A percentile compares a stretch with the other conserved stretches of the same genome.
These are phyloP conservation scores for Wakefieldia striispora DNA, from an alignment of 768 basidiomycete species.

Conservation along the genomic window DNA sequence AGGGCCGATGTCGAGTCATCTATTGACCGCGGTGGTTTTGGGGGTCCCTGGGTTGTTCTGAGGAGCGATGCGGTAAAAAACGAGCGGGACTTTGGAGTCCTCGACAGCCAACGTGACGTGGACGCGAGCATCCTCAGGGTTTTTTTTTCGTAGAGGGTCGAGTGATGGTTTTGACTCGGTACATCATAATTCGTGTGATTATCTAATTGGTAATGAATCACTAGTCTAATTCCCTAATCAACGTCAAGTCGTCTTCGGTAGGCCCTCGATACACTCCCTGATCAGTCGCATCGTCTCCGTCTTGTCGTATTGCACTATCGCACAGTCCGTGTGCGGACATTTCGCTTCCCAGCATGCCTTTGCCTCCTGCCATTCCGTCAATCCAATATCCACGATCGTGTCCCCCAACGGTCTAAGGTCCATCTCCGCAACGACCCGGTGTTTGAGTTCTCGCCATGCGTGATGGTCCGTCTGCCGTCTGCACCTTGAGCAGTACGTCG, in stretches of 20 bases:
- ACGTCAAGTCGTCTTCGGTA: constrained; percentile 38
- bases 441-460: constrained; percentile 65
- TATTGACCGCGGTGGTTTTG: constrained; percentile 75
- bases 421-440: constrained; percentile 54
- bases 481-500: constrained; percentile 46
- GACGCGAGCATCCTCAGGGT: constrained; percentile 7
- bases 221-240: neutral
- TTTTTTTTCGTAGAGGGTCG: neutral
- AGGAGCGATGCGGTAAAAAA: constrained; percentile 21
- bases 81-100: constrained; percentile 18
- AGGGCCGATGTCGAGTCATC: constrained; percentile 94
- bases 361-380: constrained; percentile 58
- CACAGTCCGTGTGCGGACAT: constrained; percentile 46
- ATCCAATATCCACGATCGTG: constrained; percentile 47
- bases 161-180: too few relatives aligned
- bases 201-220: constrained; percentile 5
- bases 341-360: constrained; percentile 58
- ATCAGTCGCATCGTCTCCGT: constrained; percentile 53
- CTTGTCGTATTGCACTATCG: constrained; percentile 54
- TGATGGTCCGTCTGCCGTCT: constrained; percentile 49
- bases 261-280: constrained; percentile 49
- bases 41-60: constrained; percentile 34
- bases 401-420: constrained; percentile 60
- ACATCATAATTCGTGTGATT: constrained; percentile 8
- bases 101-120: constrained; percentile 18